Evolutionary conservation across 1,284 basidiomycete species (phyloP).

Genomic region (Leccinum solheimii): DNA sequence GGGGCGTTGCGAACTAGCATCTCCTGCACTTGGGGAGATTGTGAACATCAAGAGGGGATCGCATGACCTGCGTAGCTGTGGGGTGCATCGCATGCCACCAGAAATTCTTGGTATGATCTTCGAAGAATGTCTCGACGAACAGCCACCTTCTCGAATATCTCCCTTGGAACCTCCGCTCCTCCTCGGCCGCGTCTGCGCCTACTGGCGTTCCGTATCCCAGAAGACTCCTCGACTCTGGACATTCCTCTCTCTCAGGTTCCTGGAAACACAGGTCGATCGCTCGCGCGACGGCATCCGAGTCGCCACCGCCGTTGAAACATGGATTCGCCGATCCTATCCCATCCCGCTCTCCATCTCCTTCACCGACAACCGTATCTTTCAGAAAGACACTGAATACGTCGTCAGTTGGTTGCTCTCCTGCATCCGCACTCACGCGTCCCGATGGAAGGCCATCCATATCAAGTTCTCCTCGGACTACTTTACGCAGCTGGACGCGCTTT

Average conservation of each 20-base stretch:
- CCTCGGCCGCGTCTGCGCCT: constrained; percentile 25
- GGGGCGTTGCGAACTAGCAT: neutral
- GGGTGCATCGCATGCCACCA: constrained; percentile 22
- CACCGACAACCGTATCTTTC: constrained; percentile 30
- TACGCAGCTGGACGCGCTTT: constrained; percentile 16
- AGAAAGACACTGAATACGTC: constrained; percentile 25
- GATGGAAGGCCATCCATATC: constrained; percentile 30
- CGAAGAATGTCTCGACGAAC: constrained; percentile 21
- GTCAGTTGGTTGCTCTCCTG: constrained; percentile 23
- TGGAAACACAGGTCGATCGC: constrained; percentile 26
- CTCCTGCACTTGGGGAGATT: neutral
- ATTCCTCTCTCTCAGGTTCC: constrained; percentile 24
- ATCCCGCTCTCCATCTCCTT: constrained; percentile 27
- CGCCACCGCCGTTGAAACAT: constrained; percentile 19
- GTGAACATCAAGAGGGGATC: neutral
- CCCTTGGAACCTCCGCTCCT: constrained; percentile 21
- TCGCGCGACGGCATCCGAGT: constrained; percentile 22
- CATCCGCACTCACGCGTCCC: constrained; percentile 19
- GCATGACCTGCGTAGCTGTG: neutral
- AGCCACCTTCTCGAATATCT: neutral
- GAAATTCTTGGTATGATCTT: constrained; percentile 30
- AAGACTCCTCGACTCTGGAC: constrained; percentile 24
- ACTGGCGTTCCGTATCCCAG: constrained; percentile 24
- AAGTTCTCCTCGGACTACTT: constrained; percentile 33
- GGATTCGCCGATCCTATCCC: constrained; percentile 25